phyloP scores from a whole-genome alignment of 2,329 filamentous ascomycete species.

The Penicillium oxalicum region DNA sequence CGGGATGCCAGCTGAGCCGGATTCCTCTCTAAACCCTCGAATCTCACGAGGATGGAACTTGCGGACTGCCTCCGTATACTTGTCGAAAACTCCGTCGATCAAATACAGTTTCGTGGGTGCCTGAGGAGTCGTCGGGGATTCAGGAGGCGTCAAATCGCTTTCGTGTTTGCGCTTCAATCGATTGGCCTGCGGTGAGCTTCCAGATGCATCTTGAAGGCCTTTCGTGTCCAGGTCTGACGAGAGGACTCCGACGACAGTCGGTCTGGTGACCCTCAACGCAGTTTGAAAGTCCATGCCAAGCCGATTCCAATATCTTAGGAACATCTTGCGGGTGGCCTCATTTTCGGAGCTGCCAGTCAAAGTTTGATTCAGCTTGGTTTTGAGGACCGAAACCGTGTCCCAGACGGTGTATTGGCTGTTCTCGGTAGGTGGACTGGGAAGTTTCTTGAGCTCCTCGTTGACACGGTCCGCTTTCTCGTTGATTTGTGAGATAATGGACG shows the following conservation, averaged over 20 bases:
- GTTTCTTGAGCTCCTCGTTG: constrained; percentile 47
- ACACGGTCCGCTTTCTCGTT: constrained; percentile 48
- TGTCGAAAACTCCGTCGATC: constrained; percentile 18
- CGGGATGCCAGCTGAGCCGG: constrained; percentile 54
- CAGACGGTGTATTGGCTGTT: constrained; percentile 64
- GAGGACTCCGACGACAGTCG: constrained; percentile 23
- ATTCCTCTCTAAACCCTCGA: constrained; percentile 49
- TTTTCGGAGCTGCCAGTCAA: constrained; percentile 44
- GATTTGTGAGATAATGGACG: constrained; percentile 37
- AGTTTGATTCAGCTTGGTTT: constrained; percentile 47
- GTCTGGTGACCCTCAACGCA: constrained; percentile 42
- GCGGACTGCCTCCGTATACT: constrained; percentile 14
- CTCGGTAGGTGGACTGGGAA: constrained; percentile 60
- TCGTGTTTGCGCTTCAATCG: constrained; percentile 19
- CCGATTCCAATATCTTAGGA: constrained; percentile 40
- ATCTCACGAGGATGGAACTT: constrained; percentile 40
- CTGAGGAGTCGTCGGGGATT: not conserved
- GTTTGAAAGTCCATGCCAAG: constrained; percentile 50
- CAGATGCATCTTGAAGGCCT: constrained; percentile 27
- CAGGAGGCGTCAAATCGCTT: not conserved
- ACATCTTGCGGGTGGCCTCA: constrained; percentile 27
- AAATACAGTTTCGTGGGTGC: constrained; percentile 4
- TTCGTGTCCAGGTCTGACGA: constrained; percentile 21
- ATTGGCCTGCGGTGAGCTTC: constrained; percentile 1
- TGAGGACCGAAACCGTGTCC: constrained; percentile 55